These are phyloP conservation scores for Desmodesmus armatus DNA, from an alignment of 139 green algal genomes.

Conservation along the genomic window DNA sequence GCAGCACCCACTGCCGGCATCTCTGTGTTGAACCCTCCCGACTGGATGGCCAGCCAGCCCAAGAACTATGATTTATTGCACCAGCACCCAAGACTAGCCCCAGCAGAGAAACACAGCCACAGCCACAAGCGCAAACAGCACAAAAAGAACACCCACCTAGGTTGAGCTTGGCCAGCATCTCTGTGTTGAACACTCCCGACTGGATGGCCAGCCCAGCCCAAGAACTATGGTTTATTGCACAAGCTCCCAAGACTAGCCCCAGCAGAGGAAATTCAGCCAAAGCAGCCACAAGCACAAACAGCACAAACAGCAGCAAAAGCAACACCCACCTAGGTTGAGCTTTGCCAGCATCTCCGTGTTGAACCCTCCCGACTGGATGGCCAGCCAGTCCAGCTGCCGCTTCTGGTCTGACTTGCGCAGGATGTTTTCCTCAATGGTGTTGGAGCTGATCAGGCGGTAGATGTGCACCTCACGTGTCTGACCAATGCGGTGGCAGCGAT, in stretches of 20 bases:
- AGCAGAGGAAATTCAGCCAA: neutral
- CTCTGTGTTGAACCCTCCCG: conserved; percentile 92
- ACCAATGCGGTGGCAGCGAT: conserved; percentile 97
- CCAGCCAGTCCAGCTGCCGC: conserved; percentile 92
- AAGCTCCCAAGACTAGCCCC: too few relatives aligned
- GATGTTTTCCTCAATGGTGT: conserved; percentile 90
- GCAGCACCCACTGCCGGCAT: conserved; percentile 67
- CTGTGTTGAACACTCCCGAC: conserved; percentile 91
- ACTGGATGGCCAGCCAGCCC: conserved; percentile 96
- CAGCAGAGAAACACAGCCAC: too few relatives aligned
- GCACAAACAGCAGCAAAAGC: neutral
- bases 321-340: conserved; percentile 46
- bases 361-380: conserved; percentile 95
- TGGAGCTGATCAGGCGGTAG: conserved; percentile 90
- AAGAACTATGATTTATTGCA: too few relatives aligned
- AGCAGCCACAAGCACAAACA: neutral
- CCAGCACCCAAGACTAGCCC: too few relatives aligned
- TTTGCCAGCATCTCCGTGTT: conserved; percentile 85
- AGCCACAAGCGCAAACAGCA: too few relatives aligned
- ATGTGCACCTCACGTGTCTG: conserved; percentile 98
- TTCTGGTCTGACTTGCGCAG: conserved; percentile 98
- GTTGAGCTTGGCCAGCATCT: conserved; percentile 75
- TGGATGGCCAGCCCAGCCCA: conserved; percentile 97
- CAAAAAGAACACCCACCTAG: neutral
- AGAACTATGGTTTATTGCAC: too few relatives aligned